A percentile compares a stretch with the other conserved stretches of the same genome.
Evolutionary conservation across 176 grass and related monocot genomes (phyloP).

Genomic region (Ananas comosus): DNA sequence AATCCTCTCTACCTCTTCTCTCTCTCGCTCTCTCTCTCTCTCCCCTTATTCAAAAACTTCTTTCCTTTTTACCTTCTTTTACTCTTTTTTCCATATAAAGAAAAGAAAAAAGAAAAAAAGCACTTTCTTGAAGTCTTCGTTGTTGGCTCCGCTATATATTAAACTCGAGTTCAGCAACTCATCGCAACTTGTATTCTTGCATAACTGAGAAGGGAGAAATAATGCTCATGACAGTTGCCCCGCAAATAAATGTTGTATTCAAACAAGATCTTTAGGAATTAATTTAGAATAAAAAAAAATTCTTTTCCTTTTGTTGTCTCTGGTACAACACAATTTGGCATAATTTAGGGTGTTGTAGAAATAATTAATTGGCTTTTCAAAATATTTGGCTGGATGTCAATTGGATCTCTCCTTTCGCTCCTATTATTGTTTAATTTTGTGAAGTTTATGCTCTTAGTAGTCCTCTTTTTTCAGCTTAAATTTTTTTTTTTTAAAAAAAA

Average conservation of each 20-base stretch:
- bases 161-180: neutral
- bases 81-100: neutral
- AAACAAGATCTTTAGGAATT: too few species aligned
- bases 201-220: neutral
- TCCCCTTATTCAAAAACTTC: too few species aligned
- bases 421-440: neutral
- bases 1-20: too few species aligned
- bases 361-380: too few species aligned
- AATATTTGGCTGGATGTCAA: too few species aligned
- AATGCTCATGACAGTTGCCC: neutral
- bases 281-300: too few species aligned
- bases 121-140: too few species aligned
- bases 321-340: too few species aligned
- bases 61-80: neutral
- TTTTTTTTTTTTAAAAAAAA: too few species aligned
- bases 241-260: neutral
- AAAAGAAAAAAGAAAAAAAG: neutral
- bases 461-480: neutral
- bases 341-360: too few species aligned
- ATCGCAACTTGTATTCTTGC: neutral
- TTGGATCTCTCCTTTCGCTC: neutral
- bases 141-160: neutral
- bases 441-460: neutral
- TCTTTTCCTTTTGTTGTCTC: too few species aligned
- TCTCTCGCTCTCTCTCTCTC: too few species aligned